Evolutionary conservation across 2,329 filamentous ascomycete species (phyloP), one percentile per base, ranked within the genome.

Genomic region (Neospermospora avenae): DNA sequence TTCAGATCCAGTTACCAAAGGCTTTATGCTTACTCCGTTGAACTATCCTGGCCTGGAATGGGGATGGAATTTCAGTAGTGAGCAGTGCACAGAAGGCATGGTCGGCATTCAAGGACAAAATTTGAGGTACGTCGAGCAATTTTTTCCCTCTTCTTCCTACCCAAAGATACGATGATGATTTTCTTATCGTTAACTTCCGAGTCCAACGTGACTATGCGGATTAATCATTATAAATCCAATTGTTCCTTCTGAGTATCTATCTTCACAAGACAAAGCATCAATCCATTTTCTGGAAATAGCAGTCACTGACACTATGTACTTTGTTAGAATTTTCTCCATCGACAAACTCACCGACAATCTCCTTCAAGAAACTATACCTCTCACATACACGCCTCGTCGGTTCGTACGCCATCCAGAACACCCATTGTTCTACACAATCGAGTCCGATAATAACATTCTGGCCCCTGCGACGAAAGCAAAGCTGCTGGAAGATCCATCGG

Each of bases 1-100:
- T 72, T 89, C 92, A 0, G 91, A 98, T 69, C 86, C 90, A 1
- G 88, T 93, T 61, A 93, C 89, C 2, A 91, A 90, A 71, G 87
- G 87, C 39, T 96, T 97, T 70, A 91, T 96, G 76, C 87, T 98
- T 67, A 97, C 93, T 0, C 95, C 96, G 0, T 77, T 99, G 31
- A 91, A 90, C 73, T 97, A 96, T 70, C 86, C 88, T 56, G 87
- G 89, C 42, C 83, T 99, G 28, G 92, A 96, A 74, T 97, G 91
- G 81, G 93, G 90, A 3, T 96, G 93, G 88, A 96, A 95, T 69
- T 98, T 99, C 72, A 93, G 90, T 74, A 96, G 93, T 71, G 91
- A 96, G 73, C 90, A 96, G 74, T 96, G 93, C 70, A 86, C 89
- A 45, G 90, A 97, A 76, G 93, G 93, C 58, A 93, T 97, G 81